phyloP scores from a whole-genome alignment of 441 rosid genomes.

The Eutrema salsugineum region DNA sequence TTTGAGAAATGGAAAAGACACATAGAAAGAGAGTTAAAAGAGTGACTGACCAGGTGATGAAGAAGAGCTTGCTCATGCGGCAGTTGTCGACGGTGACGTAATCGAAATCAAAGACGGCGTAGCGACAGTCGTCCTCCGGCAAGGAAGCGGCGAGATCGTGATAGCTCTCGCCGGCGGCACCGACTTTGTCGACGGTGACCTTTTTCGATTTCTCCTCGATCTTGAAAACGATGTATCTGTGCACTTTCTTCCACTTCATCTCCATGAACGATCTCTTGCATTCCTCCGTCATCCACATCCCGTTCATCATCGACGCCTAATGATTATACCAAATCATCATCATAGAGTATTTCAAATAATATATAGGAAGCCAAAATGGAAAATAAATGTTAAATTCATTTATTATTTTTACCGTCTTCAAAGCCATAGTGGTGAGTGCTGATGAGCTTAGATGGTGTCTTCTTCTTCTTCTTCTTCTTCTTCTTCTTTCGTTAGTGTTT shows the following conservation, averaged over 20 bases:
- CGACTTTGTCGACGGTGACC: constrained; percentile 82
- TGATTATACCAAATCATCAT: neutral
- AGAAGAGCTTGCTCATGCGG: constrained; percentile 95
- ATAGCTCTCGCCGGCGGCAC: constrained; percentile 70
- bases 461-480: neutral
- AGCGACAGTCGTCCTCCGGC: constrained; percentile 80
- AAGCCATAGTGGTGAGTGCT: constrained; percentile 87
- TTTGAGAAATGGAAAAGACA: neutral
- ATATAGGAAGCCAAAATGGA: neutral
- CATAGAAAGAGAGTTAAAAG: too few species aligned
- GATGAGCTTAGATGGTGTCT: constrained; percentile 2
- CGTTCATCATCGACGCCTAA: constrained; percentile 56
- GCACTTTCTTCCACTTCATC: constrained; percentile 93
- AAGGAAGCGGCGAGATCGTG: constrained; percentile 68
- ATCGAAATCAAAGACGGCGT: constrained; percentile 90
- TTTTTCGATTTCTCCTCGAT: constrained; percentile 75
- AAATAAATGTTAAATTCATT: neutral
- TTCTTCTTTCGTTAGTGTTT: neutral
- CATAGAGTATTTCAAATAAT: too few species aligned
- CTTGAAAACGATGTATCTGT: constrained; percentile 76
- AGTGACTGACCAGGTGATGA: constrained; percentile 72
- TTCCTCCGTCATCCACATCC: constrained; percentile 85
- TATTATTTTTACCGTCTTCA: constrained; percentile 55
- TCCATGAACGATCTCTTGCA: constrained; percentile 87
- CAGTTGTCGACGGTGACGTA: constrained; percentile 85